Evolutionary conservation across 768 basidiomycete species (phyloP).

Genomic region (Cytidiella melzeri): DNA sequence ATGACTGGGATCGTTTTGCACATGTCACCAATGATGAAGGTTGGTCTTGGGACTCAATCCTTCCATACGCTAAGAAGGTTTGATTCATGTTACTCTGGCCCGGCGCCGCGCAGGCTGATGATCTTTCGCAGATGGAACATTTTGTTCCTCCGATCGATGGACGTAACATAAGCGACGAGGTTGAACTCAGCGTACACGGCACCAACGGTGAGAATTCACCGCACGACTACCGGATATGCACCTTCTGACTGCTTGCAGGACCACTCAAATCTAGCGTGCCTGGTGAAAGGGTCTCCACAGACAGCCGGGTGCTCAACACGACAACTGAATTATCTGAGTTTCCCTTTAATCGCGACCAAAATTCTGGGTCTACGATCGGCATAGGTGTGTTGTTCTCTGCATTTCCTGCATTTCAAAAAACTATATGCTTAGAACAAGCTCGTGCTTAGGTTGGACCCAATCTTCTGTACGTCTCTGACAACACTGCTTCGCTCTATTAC

Average conservation of each 20-base stretch:
- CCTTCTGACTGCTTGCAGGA: no score
- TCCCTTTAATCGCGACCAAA: constrained; percentile 14
- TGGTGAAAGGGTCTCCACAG: constrained; percentile 5
- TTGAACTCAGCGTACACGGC: background rate
- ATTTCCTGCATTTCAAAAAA: background rate
- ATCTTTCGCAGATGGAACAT: background rate
- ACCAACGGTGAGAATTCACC: background rate
- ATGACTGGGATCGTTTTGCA: constrained; percentile 19
- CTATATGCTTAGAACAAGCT: background rate
- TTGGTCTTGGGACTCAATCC: constrained; percentile 19
- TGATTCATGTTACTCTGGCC: background rate
- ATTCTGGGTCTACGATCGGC: constrained; percentile 14
- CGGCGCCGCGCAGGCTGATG: background rate
- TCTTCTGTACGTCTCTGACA: background rate
- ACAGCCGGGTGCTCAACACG: constrained; percentile 11
- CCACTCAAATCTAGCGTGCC: constrained; percentile 8
- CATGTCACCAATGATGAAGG: constrained; percentile 19
- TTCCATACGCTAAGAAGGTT: constrained; percentile 11
- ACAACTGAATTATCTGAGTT: constrained; percentile 5
- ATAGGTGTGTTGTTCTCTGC: constrained; percentile 7
- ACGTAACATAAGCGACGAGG: background rate
- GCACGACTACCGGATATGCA: no score
- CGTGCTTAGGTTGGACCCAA: background rate
- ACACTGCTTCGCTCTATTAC: background rate
- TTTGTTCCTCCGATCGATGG: background rate